Conservation (phyloP, 805 yeast species). For the Candida gorgasii region DNA sequence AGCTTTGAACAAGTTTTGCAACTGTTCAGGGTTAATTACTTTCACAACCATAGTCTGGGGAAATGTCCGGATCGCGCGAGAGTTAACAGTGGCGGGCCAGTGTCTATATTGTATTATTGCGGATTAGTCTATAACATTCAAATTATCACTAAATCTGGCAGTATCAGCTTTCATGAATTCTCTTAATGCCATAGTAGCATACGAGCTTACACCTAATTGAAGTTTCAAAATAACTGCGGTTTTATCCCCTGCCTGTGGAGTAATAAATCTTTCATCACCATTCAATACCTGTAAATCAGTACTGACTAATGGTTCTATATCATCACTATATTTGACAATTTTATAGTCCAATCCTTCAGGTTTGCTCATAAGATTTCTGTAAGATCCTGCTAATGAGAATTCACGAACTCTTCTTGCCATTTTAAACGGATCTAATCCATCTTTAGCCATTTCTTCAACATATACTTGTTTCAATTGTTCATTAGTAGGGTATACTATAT, state of each 20-base stretch:
- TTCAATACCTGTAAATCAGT: slow-evolving; percentile 65
- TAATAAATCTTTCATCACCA: slow-evolving; percentile 25
- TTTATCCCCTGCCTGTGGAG: slow-evolving; percentile 22
- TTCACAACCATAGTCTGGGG: not conserved
- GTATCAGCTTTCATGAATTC: slow-evolving; percentile 84
- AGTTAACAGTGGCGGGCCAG: no score
- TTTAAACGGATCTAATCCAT: slow-evolving; percentile 77
- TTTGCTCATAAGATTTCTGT: slow-evolving; percentile 68
- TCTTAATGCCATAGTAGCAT: slow-evolving; percentile 97
- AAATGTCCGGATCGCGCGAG: not conserved
- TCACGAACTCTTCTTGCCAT: slow-evolving; percentile 87
- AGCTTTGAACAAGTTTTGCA: slow-evolving; percentile 14
- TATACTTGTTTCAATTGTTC: slow-evolving; percentile 59
- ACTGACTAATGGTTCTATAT: slow-evolving; percentile 67
- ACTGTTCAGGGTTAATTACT: slow-evolving; percentile 6
- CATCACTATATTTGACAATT: slow-evolving; percentile 57
- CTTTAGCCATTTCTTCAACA: slow-evolving; percentile 71
- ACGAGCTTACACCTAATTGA: slow-evolving; percentile 81
- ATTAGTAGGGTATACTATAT: slow-evolving; percentile 80
- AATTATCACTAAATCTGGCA: slow-evolving; percentile 33
- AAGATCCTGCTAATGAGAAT: slow-evolving; percentile 89
- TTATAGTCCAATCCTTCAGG: slow-evolving; percentile 66
- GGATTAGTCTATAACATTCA: slow-evolving; percentile 12
- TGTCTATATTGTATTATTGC: no score
- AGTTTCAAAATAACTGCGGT: slow-evolving; percentile 74